Conservation (phyloP, 192 early-diverging fungal genomes). For the Mortierella claussenii region DNA sequence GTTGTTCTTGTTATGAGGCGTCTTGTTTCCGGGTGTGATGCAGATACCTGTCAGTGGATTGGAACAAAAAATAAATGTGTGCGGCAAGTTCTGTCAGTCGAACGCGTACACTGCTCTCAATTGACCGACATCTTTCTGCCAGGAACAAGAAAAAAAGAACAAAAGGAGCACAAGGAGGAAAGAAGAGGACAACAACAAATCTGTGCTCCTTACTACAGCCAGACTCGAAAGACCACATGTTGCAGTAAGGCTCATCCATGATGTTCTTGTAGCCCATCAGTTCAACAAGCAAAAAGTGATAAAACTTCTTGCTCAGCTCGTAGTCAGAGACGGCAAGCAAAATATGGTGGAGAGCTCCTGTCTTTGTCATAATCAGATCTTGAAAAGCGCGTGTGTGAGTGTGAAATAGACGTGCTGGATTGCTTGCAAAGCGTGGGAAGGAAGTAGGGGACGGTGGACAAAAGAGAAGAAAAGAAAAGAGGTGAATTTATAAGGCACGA, state of each 20-base stretch:
- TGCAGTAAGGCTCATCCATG: constrained; percentile 21
- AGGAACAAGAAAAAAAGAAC: too few relatives aligned
- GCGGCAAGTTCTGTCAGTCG: too few relatives aligned
- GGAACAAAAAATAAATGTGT: too few relatives aligned
- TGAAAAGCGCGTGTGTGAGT: not conserved
- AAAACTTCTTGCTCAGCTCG: constrained; percentile 32
- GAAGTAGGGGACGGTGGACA: not conserved
- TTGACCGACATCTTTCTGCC: not conserved
- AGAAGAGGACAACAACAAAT: not conserved
- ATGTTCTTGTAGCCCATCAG: constrained; percentile 31
- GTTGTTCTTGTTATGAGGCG: constrained; percentile 25
- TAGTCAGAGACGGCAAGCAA: constrained; percentile 27
- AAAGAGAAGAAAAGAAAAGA: not conserved
- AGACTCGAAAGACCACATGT: constrained; percentile 13
- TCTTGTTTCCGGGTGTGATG: constrained; percentile 23
- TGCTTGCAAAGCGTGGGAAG: not conserved
- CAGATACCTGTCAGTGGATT: constrained; percentile 3
- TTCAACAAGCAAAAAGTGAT: constrained; percentile 24
- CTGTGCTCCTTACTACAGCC: constrained; percentile 9
- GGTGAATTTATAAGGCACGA: too few relatives aligned
- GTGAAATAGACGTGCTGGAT: not conserved
- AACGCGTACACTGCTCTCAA: not conserved
- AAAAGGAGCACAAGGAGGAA: not conserved
- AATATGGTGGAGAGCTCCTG: constrained; percentile 28
- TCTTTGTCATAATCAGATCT: constrained; percentile 7